Percentiles rank a stretch among this genome's conserved stretches.
Conservation (phyloP, 352 stramenopile species). For the Phytophthora europaea region DNA sequence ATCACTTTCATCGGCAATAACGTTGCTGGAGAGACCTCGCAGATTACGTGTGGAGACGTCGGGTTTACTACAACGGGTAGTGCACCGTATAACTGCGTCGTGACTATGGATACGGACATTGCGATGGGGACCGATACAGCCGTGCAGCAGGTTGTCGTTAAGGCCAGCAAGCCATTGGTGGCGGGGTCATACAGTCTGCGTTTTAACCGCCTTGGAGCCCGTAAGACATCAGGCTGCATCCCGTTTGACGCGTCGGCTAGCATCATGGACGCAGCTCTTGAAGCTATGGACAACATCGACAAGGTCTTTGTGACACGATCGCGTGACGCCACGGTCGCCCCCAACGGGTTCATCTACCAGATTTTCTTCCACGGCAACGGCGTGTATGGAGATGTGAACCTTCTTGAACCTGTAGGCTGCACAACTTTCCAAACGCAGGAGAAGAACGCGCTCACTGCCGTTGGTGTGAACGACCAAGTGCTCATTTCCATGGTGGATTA, state of each 20-base stretch:
- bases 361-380: conserved; percentile 87
- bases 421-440: conserved; percentile 70
- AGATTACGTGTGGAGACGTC: conserved; percentile 16
- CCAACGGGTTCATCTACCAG: conserved; percentile 71
- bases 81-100: conserved; percentile 43
- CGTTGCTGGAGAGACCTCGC: conserved; percentile 67
- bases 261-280: conserved; percentile 62
- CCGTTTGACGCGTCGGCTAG: conserved; percentile 66
- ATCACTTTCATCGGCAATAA: conserved; percentile 81
- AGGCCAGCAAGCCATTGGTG: conserved; percentile 57
- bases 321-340: conserved; percentile 39
- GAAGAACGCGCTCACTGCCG: conserved; percentile 66
- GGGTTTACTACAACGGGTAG: conserved; percentile 31
- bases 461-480: conserved; percentile 40
- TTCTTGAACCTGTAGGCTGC: conserved; percentile 43
- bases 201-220: conserved; percentile 54
- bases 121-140: conserved; percentile 72
- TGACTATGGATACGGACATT: conserved; percentile 71
- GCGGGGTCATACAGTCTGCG: conserved; percentile 67
- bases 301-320: conserved; percentile 71
- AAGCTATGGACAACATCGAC: conserved; percentile 78
- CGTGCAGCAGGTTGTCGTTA: conserved; percentile 79
- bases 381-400: conserved; percentile 46
- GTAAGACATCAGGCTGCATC: conserved; percentile 59
- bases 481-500: conserved; percentile 47